A percentile compares a stretch with the other conserved stretches of the same genome.
Evolutionary conservation across 495 filamentous ascomycete genomes (phyloP).

Genomic region (Tricharina praecox): DNA sequence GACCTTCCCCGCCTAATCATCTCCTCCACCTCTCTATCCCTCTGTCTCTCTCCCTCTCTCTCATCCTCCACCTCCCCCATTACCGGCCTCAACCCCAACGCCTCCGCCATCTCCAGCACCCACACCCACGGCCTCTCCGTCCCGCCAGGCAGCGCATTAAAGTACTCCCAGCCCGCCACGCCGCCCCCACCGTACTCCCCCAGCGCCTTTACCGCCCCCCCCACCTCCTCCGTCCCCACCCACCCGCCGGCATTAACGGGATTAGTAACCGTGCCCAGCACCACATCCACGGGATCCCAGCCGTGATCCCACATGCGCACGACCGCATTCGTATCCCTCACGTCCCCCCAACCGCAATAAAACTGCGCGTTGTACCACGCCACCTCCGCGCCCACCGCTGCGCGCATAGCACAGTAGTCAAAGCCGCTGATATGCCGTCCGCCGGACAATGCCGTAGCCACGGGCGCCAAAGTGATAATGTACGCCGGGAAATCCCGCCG

Average conservation of each 20-base stretch:
- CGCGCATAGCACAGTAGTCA: constrained; percentile 49
- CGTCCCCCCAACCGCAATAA: constrained; percentile 62
- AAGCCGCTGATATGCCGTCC: constrained; percentile 54
- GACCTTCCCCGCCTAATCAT: too few species aligned
- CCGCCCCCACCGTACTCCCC: constrained; percentile 49
- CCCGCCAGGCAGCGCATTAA: constrained; percentile 47
- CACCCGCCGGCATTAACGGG: constrained; percentile 48
- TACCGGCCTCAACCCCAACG: constrained; percentile 32
- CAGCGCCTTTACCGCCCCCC: constrained; percentile 31
- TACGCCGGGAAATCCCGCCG: constrained; percentile 52
- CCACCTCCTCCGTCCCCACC: constrained; percentile 35
- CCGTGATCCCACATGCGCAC: constrained; percentile 25
- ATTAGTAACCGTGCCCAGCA: constrained; percentile 57
- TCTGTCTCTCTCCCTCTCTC: too few species aligned
- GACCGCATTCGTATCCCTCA: constrained; percentile 27
- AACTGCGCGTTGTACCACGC: constrained; percentile 75
- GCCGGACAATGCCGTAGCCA: constrained; percentile 50
- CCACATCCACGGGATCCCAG: constrained; percentile 48
- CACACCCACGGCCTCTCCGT: constrained; percentile 49
- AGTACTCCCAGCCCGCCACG: constrained; percentile 81
- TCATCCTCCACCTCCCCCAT: too few species aligned
- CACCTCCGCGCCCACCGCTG: constrained; percentile 45
- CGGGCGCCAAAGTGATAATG: constrained; percentile 61
- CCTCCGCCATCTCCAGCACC: constrained; percentile 44
- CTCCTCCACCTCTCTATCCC: too few species aligned